Percentiles rank a stretch among this genome's conserved stretches.
phyloP scores from a whole-genome alignment of 768 basidiomycete species.

The Pleurotus cornucopiae region DNA sequence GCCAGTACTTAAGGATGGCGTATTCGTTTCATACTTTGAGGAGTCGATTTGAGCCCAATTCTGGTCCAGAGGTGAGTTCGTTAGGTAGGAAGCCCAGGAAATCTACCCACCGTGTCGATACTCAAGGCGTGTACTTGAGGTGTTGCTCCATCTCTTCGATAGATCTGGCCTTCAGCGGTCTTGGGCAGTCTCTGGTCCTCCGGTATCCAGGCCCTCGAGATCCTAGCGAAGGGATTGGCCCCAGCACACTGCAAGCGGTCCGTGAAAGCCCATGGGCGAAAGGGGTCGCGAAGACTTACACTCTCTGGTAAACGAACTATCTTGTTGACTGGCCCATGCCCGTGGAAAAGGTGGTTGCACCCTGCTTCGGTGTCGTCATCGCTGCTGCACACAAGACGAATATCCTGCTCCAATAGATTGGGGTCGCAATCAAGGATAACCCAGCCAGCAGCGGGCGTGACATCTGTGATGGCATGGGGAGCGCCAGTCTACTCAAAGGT shows the following conservation, averaged over 20 bases:
- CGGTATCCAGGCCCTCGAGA: slow-evolving; percentile 35
- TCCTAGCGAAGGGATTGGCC: slow-evolving; percentile 32
- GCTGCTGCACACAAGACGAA: slow-evolving; percentile 1
- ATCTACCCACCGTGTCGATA: slow-evolving; percentile 18
- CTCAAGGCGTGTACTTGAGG: slow-evolving; percentile 28
- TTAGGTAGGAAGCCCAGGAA: too few relatives aligned
- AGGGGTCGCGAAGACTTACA: slow-evolving; percentile 25
- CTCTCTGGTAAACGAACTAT: slow-evolving; percentile 51
- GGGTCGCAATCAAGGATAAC: slow-evolving; percentile 6
- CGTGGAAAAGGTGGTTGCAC: slow-evolving; percentile 36
- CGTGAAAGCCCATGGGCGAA: slow-evolving; percentile 19
- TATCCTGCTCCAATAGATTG: not conserved
- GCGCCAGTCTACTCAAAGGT: not conserved
- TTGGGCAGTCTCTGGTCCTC: slow-evolving; percentile 39
- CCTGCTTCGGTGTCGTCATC: slow-evolving; percentile 14
- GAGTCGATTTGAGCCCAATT: slow-evolving; percentile 25
- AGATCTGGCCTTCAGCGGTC: slow-evolving; percentile 17
- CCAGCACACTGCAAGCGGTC: slow-evolving; percentile 28
- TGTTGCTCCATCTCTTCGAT: slow-evolving; percentile 18
- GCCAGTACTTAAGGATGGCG: too few relatives aligned
- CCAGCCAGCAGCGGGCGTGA: slow-evolving; percentile 4
- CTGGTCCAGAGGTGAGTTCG: not conserved
- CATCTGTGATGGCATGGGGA: slow-evolving; percentile 3
- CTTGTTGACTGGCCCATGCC: slow-evolving; percentile 37
- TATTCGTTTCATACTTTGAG: slow-evolving; percentile 8